Conservation (phyloP, 208 protist species). For the Strigomonas culicis region DNA sequence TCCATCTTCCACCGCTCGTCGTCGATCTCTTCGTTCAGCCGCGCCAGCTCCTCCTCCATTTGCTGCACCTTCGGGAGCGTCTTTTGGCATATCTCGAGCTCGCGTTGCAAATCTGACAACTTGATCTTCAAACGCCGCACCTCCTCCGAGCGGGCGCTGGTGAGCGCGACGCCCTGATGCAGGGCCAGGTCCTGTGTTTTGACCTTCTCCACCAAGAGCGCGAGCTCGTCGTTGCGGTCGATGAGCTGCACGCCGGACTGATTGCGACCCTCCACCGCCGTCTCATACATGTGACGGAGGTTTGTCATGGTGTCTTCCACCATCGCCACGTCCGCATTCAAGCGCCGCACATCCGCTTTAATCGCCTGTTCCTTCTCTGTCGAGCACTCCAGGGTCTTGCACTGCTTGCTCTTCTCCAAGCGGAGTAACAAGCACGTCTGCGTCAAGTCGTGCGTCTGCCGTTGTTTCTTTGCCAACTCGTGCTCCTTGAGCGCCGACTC, state of each 20-base stretch:
- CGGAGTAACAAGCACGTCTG: slow-evolving; percentile 67
- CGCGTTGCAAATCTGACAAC: slow-evolving; percentile 72
- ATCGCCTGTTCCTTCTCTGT: slow-evolving; percentile 71
- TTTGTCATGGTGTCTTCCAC: slow-evolving; percentile 86
- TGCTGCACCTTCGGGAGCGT: slow-evolving; percentile 80
- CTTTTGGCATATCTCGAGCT: slow-evolving; percentile 74
- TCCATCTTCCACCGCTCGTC: slow-evolving; percentile 80
- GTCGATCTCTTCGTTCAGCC: slow-evolving; percentile 74
- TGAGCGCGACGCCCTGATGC: slow-evolving; percentile 76
- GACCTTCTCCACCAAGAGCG: slow-evolving; percentile 92
- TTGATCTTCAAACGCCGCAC: slow-evolving; percentile 65
- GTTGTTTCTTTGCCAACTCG: slow-evolving; percentile 73
- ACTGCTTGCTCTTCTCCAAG: slow-evolving; percentile 83
- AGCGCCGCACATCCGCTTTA: slow-evolving; percentile 86
- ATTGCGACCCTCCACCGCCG: slow-evolving; percentile 90
- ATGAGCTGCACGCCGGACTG: slow-evolving; percentile 95
- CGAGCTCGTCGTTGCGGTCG: slow-evolving; percentile 95
- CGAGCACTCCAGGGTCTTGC: slow-evolving; percentile 57
- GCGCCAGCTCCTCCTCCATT: slow-evolving; percentile 75
- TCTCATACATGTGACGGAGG: slow-evolving; percentile 83
- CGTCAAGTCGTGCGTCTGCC: slow-evolving; percentile 72
- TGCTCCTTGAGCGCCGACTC: slow-evolving; percentile 89
- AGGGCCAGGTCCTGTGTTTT: slow-evolving; percentile 92
- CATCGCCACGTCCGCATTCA: slow-evolving; percentile 89
- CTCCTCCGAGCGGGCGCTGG: slow-evolving; percentile 74